Evolutionary conservation across 192 early-diverging fungal genomes (phyloP).

Genomic region (Mortierella antarctica): DNA sequence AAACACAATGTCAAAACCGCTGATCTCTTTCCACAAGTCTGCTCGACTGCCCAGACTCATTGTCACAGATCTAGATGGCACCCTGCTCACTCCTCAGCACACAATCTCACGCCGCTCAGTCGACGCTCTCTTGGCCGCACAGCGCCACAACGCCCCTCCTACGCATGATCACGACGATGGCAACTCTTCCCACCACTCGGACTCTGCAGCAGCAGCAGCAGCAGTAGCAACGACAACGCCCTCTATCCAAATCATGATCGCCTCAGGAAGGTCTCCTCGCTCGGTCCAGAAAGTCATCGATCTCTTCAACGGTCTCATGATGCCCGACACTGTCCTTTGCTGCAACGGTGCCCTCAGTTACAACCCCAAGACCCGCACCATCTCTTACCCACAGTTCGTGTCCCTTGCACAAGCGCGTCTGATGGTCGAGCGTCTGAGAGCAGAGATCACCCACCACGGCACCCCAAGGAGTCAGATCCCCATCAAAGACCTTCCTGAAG

Average conservation of each 20-base stretch:
- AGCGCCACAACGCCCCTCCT: constrained; percentile 5
- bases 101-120: constrained; percentile 41
- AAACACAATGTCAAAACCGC: neutral
- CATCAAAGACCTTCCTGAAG: neutral
- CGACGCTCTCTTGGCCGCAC: constrained; percentile 31
- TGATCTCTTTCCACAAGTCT: constrained; percentile 28
- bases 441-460: neutral
- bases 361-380: constrained; percentile 21
- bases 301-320: constrained; percentile 39
- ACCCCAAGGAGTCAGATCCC: constrained; percentile 1
- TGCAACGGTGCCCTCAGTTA: constrained; percentile 58
- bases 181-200: neutral
- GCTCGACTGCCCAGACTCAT: constrained; percentile 19
- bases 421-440: constrained; percentile 7
- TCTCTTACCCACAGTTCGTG: constrained; percentile 40
- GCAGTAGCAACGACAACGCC: neutral
- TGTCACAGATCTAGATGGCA: constrained; percentile 56
- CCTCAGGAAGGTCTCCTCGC: constrained; percentile 55
- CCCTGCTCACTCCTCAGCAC: constrained; percentile 50
- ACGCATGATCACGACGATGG: neutral
- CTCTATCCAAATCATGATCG: constrained; percentile 53
- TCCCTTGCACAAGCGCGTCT: constrained; percentile 4
- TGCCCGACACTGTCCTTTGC: constrained; percentile 55
- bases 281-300: constrained; percentile 56
- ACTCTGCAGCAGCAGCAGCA: neutral